Percentiles rank a stretch among this genome's conserved stretches.
Conservation (phyloP, 257 asterid genomes). For the Nicotiana attenuata region DNA sequence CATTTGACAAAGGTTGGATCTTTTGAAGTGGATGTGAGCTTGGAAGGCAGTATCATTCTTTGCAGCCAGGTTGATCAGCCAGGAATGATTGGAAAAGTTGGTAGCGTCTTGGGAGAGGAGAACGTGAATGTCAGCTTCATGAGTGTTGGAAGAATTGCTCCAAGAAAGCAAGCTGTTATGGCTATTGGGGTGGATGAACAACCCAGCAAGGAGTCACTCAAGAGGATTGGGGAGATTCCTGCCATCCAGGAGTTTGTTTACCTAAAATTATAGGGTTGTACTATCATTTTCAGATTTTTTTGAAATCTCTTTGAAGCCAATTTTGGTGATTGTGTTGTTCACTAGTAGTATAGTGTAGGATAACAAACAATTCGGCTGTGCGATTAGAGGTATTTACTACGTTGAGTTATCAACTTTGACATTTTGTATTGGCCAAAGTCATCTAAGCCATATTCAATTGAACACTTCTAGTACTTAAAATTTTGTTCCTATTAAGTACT, state of each 20-base stretch:
- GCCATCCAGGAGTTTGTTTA: constrained; percentile 81
- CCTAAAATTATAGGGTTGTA: constrained; percentile 46
- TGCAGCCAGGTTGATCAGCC: constrained; percentile 98
- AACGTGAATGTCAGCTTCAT: constrained; percentile 86
- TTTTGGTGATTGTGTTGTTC: constrained; percentile 28
- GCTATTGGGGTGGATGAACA: constrained; percentile 94
- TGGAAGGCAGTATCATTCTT: constrained; percentile 84
- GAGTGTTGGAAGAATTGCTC: constrained; percentile 86
- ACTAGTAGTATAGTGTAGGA: constrained; percentile 11
- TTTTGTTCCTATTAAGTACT: too few species aligned
- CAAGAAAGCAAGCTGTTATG: constrained; percentile 90
- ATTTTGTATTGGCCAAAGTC: not conserved
- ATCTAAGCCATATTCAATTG: too few species aligned
- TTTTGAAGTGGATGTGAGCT: constrained; percentile 85
- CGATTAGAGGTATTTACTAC: not conserved
- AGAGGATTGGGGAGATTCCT: constrained; percentile 78
- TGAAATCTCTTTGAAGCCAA: constrained; percentile 4
- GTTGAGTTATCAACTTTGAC: constrained; percentile 4
- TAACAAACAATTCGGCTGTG: constrained; percentile 16
- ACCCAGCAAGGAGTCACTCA: constrained; percentile 67
- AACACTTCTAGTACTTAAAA: too few species aligned
- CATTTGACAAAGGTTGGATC: constrained; percentile 84
- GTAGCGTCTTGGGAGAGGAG: constrained; percentile 75
- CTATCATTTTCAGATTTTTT: not conserved
- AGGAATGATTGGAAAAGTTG: constrained; percentile 91